Evolutionary conservation across 106 monocot species (phyloP).

Genomic region (Alisma plantagoaquatica): DNA sequence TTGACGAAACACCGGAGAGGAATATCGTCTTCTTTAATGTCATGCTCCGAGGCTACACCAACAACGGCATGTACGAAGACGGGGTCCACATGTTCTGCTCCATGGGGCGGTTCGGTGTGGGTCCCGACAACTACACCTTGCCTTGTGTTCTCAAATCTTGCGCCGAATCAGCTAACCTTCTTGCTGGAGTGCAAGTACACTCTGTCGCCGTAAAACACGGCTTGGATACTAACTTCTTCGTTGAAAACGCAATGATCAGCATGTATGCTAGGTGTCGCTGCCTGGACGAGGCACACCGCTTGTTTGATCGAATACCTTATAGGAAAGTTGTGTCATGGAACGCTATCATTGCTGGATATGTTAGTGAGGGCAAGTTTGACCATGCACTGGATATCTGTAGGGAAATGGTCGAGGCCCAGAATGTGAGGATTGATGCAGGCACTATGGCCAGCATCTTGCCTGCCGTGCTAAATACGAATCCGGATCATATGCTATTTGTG

Average conservation of each 20-base stretch:
- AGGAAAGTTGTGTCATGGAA: conserved; percentile 81
- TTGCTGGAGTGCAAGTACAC: conserved; percentile 36
- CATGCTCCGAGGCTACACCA: conserved; percentile 70
- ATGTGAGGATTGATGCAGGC: conserved; percentile 44
- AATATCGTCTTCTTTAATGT: conserved; percentile 78
- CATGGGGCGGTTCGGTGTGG: conserved; percentile 17
- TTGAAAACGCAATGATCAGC: conserved; percentile 49
- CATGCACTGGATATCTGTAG: conserved; percentile 37
- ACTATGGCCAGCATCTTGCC: conserved; percentile 76
- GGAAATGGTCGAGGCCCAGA: conserved; percentile 22
- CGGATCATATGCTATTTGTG: conserved; percentile 19
- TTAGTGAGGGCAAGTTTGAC: conserved; percentile 21
- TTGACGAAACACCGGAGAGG: conserved; percentile 31
- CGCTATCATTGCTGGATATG: conserved; percentile 57
- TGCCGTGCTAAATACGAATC: conserved; percentile 24
- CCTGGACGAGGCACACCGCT: conserved; percentile 9
- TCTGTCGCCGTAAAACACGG: conserved; percentile 31
- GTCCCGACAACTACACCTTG: conserved; percentile 58
- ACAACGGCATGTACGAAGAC: conserved; percentile 23
- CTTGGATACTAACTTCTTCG: conserved; percentile 48
- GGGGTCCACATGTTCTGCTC: conserved; percentile 42
- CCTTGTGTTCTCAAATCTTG: conserved; percentile 72
- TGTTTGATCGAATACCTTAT: conserved; percentile 51
- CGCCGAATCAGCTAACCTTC: conserved; percentile 20
- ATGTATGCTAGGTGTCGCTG: conserved; percentile 30